These are phyloP conservation scores for Arachis stenosperma DNA, from an alignment of 306 rosid genomes.

Conservation along the genomic window DNA sequence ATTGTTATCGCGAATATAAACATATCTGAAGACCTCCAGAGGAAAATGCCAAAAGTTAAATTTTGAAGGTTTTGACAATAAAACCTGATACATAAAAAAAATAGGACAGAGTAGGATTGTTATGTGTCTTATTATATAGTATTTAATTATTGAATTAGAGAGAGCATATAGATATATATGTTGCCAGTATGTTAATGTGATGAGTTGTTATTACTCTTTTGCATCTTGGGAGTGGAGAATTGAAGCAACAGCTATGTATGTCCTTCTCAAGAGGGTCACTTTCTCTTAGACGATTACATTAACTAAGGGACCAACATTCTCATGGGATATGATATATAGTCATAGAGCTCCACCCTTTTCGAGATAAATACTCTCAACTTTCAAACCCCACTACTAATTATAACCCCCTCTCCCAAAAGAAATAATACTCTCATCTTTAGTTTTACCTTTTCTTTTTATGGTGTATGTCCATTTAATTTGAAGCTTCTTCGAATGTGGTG, in stretches of 20 bases:
- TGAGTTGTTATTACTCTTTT: constrained; percentile 21
- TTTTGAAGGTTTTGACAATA: constrained; percentile 23
- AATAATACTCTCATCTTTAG: neutral
- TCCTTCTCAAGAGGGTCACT: constrained; percentile 69
- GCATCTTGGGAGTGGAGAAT: constrained; percentile 46
- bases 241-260: constrained; percentile 41
- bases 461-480: neutral
- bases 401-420: too few species aligned
- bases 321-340: constrained; percentile 42
- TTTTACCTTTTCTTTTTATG: constrained; percentile 24
- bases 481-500: neutral
- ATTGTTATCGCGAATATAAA: too few species aligned
- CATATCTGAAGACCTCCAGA: neutral
- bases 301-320: constrained; percentile 71
- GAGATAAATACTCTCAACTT: constrained; percentile 16
- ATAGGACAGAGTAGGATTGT: neutral
- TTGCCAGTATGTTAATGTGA: constrained; percentile 37
- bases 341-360: constrained; percentile 43
- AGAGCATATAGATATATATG: neutral
- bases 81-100: neutral
- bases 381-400: neutral
- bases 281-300: constrained; percentile 51
- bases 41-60: constrained; percentile 40
- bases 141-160: constrained; percentile 34
- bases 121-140: neutral